A percentile compares a stretch with the other conserved stretches of the same genome.
Conservation (phyloP, 1,139 yeast species). For the Protomyces arabidopsidicola region DNA sequence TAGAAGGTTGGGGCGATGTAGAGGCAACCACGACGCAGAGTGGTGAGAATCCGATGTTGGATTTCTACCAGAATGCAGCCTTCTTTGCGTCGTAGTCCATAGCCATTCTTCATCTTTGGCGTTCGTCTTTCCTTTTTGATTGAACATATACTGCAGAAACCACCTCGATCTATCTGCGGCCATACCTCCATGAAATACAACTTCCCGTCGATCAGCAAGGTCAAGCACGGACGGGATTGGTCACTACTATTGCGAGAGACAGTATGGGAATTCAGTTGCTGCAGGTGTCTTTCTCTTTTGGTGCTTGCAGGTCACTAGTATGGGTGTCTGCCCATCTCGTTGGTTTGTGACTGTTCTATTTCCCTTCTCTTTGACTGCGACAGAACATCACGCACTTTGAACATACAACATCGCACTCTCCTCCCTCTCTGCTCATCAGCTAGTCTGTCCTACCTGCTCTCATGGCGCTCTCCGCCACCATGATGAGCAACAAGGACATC, state of each 20-base stretch:
- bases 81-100: conserved; percentile 5
- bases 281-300: neutral
- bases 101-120: neutral
- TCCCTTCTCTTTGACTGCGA: too few relatives aligned
- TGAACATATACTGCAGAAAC: too few relatives aligned
- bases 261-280: neutral
- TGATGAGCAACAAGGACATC: conserved; percentile 11
- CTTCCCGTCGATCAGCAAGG: conserved; percentile 18
- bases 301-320: neutral
- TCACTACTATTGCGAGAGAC: conserved; percentile 14
- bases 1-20: conserved; percentile 67
- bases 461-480: neutral
- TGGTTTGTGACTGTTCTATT: too few relatives aligned
- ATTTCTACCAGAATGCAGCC: conserved; percentile 57
- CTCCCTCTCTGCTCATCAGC: too few relatives aligned
- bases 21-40: conserved; percentile 63
- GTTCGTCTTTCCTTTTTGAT: too few relatives aligned
- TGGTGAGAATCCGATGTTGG: conserved; percentile 87
- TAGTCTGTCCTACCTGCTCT: neutral
- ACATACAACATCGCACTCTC: too few relatives aligned
- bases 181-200: neutral
- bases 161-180: neutral
- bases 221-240: conserved; percentile 15
- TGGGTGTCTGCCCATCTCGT: too few relatives aligned
- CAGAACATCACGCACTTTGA: too few relatives aligned